These are phyloP conservation scores for Vitis hybrid DNA, from an alignment of 177 flowering plant genomes.

Conservation along the genomic window DNA sequence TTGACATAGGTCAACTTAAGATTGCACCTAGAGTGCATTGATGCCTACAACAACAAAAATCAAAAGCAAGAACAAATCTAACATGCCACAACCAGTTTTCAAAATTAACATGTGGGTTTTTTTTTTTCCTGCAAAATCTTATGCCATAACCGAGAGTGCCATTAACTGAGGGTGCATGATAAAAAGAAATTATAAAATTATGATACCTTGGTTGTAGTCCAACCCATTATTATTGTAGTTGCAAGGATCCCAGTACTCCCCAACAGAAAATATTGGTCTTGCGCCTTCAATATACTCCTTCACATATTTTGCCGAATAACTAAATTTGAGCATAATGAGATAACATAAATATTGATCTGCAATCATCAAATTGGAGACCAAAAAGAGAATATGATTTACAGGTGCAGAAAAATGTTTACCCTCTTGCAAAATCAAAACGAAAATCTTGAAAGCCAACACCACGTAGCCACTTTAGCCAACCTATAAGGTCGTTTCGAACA, in stretches of 20 bases:
- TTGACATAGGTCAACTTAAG: too few relatives aligned
- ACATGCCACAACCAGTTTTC: too few relatives aligned
- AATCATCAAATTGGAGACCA: neutral
- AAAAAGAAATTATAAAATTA: neutral
- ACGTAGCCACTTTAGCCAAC: constrained; percentile 86
- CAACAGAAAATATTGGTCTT: constrained; percentile 85
- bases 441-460: constrained; percentile 90
- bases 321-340: constrained; percentile 19
- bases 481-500: constrained; percentile 75
- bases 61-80: neutral
- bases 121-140: too few relatives aligned
- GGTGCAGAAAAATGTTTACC: constrained; percentile 35
- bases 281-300: constrained; percentile 81
- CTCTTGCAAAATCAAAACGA: constrained; percentile 97
- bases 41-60: neutral
- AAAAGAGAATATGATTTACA: neutral
- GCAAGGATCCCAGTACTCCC: constrained; percentile 97
- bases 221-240: constrained; percentile 55
- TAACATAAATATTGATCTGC: constrained; percentile 7
- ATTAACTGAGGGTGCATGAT: neutral
- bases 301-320: constrained; percentile 85
- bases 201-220: constrained; percentile 92
- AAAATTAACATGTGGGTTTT: too few relatives aligned
- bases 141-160: neutral
- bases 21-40: too few relatives aligned